Evolutionary conservation across 2,329 filamentous ascomycete genomes (phyloP).

Genomic region (Fusarium napiforme): DNA sequence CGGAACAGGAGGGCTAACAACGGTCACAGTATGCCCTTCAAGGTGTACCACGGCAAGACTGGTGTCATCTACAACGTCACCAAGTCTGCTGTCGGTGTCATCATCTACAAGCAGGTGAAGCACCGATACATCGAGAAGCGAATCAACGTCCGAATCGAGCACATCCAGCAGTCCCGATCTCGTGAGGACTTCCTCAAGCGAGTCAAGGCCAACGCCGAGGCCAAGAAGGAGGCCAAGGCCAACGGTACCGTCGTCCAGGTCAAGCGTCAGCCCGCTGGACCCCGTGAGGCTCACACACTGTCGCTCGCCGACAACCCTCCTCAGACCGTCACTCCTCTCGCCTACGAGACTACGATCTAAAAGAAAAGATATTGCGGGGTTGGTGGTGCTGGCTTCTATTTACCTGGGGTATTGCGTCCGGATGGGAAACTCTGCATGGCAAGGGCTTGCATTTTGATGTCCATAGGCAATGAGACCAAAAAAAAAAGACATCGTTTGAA

Average conservation of each 20-base stretch:
- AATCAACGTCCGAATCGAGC: constrained; percentile 98
- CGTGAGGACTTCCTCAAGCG: constrained; percentile 96
- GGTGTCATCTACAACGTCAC: constrained; percentile 99
- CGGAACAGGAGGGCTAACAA: constrained; percentile 48
- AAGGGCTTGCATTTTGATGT: constrained; percentile 57
- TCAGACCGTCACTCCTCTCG: constrained; percentile 89
- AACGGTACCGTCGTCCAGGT: constrained; percentile 88
- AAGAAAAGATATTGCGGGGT: constrained; percentile 46
- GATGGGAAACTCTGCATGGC: constrained; percentile 57
- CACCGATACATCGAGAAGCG: constrained; percentile 99
- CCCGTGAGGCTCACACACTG: constrained; percentile 83
- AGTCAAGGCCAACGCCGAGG: constrained; percentile 94
- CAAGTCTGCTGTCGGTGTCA: constrained; percentile 96
- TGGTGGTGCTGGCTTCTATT: constrained; percentile 53
- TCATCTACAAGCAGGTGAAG: constrained; percentile 99
- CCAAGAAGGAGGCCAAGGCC: constrained; percentile 92
- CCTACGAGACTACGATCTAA: constrained; percentile 99
- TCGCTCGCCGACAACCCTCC: constrained; percentile 84
- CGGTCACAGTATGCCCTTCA: constrained; percentile 87
- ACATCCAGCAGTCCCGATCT: constrained; percentile 93
- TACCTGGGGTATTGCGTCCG: constrained; percentile 57
- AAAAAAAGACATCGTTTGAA: constrained; percentile 50
- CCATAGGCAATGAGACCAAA: constrained; percentile 53
- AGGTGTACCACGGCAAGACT: constrained; percentile 99
- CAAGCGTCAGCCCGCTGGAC: constrained; percentile 87